phyloP scores from a whole-genome alignment of 179 eudicot species.

The Silene noctiflora region DNA sequence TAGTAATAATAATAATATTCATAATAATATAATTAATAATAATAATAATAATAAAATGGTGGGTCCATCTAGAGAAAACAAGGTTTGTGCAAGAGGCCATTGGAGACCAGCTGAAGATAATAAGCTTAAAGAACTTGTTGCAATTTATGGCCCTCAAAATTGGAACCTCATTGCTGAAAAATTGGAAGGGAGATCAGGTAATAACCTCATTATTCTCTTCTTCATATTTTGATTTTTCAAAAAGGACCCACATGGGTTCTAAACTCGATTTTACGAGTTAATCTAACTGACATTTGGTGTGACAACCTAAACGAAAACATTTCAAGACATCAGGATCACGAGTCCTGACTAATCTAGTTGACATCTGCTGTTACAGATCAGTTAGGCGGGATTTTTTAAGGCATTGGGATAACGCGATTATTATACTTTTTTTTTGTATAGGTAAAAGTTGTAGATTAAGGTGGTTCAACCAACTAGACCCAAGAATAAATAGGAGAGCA shows the following conservation, averaged over 20 bases:
- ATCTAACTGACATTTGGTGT: too few species aligned
- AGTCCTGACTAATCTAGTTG: too few species aligned
- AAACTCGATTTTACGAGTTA: too few species aligned
- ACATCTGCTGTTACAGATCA: too few species aligned
- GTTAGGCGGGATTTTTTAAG: too few species aligned
- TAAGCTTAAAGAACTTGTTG: slow-evolving; percentile 67
- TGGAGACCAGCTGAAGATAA: slow-evolving; percentile 81
- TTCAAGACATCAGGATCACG: too few species aligned
- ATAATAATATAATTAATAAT: slow-evolving; percentile 1
- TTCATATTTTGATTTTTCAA: too few species aligned
- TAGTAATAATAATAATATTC: not conserved
- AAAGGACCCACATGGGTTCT: too few species aligned
- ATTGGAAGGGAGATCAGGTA: slow-evolving; percentile 71
- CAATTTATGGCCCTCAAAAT: slow-evolving; percentile 70
- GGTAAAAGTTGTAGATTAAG: slow-evolving; percentile 79
- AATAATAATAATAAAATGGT: not conserved
- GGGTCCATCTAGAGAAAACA: slow-evolving; percentile 32
- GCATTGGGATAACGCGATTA: not conserved
- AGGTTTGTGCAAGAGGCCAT: slow-evolving; percentile 69
- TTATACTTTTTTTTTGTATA: slow-evolving; percentile 9
- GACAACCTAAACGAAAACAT: too few species aligned
- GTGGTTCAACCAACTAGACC: slow-evolving; percentile 84
- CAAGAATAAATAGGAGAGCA: slow-evolving; percentile 70
- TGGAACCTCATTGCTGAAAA: slow-evolving; percentile 82
- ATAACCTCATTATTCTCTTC: too few species aligned